A percentile compares a stretch with the other conserved stretches of the same genome.
Conservation (phyloP, 2,329 filamentous ascomycete species). For the Cercospora sesami region DNA sequence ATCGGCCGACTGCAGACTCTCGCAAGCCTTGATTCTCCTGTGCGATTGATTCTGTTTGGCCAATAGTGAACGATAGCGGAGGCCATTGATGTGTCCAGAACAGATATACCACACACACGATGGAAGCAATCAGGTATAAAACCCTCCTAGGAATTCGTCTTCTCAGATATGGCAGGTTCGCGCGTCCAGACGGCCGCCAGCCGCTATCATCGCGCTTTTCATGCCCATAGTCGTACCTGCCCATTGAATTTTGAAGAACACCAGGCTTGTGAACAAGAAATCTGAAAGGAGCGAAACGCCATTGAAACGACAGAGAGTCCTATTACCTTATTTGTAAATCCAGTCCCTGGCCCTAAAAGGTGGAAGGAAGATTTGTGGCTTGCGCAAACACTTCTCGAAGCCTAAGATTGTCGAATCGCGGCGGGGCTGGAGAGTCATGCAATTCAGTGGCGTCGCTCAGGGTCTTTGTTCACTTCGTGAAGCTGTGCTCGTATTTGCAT, state of each 20-base stretch:
- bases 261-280: neutral
- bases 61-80: neutral
- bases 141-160: neutral
- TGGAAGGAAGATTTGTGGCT: constrained; percentile 5
- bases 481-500: neutral
- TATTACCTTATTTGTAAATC: neutral
- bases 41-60: neutral
- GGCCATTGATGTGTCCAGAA: neutral
- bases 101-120: neutral
- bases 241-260: neutral
- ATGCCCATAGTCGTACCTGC: neutral
- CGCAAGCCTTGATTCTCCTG: neutral
- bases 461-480: neutral
- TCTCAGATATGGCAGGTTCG: neutral
- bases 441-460: neutral
- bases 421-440: neutral
- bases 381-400: neutral
- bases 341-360: neutral
- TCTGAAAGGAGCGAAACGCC: neutral
- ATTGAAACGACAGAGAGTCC: neutral
- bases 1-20: constrained; percentile 14
- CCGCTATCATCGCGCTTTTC: neutral
- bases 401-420: neutral
- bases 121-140: neutral
- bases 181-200: neutral